Percentiles rank a stretch among this genome's conserved stretches.
These are phyloP conservation scores for Phalaenopsis equestris DNA, from an alignment of 106 monocot genomes.

Conservation along the genomic window DNA sequence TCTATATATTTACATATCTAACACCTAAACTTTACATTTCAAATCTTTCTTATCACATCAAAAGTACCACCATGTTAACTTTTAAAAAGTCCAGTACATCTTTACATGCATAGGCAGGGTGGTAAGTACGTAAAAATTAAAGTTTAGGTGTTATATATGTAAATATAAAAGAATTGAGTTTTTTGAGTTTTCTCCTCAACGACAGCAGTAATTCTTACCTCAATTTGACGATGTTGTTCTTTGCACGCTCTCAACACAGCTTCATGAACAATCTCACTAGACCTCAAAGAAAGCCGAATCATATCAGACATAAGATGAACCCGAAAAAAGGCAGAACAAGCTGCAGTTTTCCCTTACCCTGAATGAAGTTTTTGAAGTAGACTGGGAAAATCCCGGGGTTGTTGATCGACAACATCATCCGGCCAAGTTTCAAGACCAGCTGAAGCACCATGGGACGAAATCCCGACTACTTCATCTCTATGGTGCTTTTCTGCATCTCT, in stretches of 20 bases:
- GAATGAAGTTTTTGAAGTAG: conserved; percentile 98
- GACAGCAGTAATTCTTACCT: conserved; percentile 30
- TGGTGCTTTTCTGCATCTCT: conserved; percentile 27
- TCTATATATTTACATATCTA: too few relatives aligned
- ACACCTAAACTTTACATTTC: too few relatives aligned
- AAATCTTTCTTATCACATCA: too few relatives aligned
- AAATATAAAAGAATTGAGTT: too few relatives aligned
- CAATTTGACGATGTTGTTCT: conserved; percentile 93
- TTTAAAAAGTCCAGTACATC: too few relatives aligned
- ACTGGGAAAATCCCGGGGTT: conserved; percentile 69
- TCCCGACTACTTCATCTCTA: conserved; percentile 43
- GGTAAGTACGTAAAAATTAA: too few relatives aligned
- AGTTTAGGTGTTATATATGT: too few relatives aligned
- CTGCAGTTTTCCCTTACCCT: conserved; percentile 25
- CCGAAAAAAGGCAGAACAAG: neutral
- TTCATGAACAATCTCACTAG: conserved; percentile 86
- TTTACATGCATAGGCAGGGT: too few relatives aligned
- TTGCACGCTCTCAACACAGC: conserved; percentile 78
- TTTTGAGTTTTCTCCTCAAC: neutral
- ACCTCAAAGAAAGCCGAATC: conserved; percentile 9
- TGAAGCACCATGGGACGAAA: conserved; percentile 25
- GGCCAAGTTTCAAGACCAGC: conserved; percentile 80
- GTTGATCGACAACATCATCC: conserved; percentile 73
- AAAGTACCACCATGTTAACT: too few relatives aligned
- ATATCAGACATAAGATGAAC: neutral